Conservation (phyloP, 2,329 filamentous ascomycete species). For the Aspergillus brunneoviolaceus region DNA sequence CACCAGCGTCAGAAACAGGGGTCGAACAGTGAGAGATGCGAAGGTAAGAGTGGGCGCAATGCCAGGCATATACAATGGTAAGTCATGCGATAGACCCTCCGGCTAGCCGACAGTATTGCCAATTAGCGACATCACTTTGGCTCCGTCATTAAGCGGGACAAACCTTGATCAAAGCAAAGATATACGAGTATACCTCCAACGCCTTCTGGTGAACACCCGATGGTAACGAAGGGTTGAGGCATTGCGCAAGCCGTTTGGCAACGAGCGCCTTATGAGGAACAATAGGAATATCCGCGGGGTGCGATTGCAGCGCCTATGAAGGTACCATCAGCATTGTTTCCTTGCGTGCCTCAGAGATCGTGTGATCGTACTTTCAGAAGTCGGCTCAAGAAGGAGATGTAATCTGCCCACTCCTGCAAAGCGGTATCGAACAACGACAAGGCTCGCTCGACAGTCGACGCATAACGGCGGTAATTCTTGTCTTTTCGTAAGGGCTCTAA, state of each 20-base stretch:
- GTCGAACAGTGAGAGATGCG: conserved; percentile 86
- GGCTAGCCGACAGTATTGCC: conserved; percentile 36
- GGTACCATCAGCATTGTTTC: background rate
- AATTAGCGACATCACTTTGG: conserved; percentile 6
- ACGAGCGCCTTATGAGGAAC: conserved; percentile 82
- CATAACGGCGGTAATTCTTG: conserved; percentile 81
- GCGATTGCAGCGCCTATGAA: conserved; percentile 77
- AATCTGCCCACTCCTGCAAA: conserved; percentile 98
- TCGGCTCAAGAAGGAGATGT: conserved; percentile 92
- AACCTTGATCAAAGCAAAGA: conserved; percentile 82
- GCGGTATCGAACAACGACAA: conserved; percentile 88
- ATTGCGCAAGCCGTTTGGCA: conserved; percentile 90
- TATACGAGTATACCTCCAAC: conserved; percentile 85
- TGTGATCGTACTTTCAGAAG: conserved; percentile 70
- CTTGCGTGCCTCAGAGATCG: background rate
- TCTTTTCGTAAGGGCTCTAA: conserved; percentile 53
- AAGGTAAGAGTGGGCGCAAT: conserved; percentile 88
- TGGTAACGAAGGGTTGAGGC: conserved; percentile 85
- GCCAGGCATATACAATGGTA: conserved; percentile 86
- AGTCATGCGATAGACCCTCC: conserved; percentile 75
- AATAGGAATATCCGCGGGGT: conserved; percentile 67
- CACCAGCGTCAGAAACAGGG: conserved; percentile 78
- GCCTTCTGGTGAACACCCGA: conserved; percentile 98
- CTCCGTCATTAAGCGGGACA: conserved; percentile 18
- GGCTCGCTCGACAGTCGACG: conserved; percentile 80